Percentiles rank a stretch among this genome's conserved stretches.
These are phyloP conservation scores for Viola odorata DNA, from an alignment of 345 rosid species.

Conservation along the genomic window DNA sequence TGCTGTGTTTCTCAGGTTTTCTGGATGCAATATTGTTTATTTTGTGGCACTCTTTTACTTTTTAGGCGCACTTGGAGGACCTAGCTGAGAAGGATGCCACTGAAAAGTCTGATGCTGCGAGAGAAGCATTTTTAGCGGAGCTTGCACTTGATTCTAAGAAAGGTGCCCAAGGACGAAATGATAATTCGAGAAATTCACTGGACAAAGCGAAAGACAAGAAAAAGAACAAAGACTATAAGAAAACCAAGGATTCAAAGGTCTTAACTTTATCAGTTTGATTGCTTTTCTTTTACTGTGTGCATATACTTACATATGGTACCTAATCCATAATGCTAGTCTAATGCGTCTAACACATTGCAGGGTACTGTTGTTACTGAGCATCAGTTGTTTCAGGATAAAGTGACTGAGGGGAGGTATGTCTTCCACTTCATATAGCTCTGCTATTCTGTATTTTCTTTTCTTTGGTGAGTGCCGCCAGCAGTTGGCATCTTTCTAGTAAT, in stretches of 20 bases:
- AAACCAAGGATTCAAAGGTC: constrained; percentile 76
- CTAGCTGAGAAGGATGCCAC: constrained; percentile 93
- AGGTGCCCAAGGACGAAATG: constrained; percentile 52
- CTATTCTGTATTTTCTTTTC: constrained; percentile 3
- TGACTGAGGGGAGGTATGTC: constrained; percentile 49
- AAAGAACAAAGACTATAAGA: constrained; percentile 63
- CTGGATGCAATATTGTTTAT: background rate
- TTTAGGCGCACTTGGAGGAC: constrained; percentile 77
- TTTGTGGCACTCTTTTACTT: background rate
- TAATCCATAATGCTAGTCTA: constrained; percentile 9
- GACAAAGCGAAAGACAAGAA: constrained; percentile 85
- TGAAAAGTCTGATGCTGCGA: constrained; percentile 97
- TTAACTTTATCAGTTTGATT: constrained; percentile 10
- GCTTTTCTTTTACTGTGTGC: constrained; percentile 1
- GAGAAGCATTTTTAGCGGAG: constrained; percentile 91
- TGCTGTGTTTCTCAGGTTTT: constrained; percentile 12
- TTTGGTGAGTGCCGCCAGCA: constrained; percentile 1
- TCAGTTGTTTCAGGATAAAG: constrained; percentile 35
- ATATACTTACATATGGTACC: constrained; percentile 6
- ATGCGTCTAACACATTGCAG: constrained; percentile 35
- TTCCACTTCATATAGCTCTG: constrained; percentile 8
- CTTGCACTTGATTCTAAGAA: constrained; percentile 87
- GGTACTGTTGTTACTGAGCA: constrained; percentile 43
- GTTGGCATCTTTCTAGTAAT: constrained; percentile 4
- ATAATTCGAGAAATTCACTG: constrained; percentile 46